These are phyloP conservation scores for Digitaria exilis DNA, from an alignment of 202 grass and related monocot genomes.

Conservation along the genomic window DNA sequence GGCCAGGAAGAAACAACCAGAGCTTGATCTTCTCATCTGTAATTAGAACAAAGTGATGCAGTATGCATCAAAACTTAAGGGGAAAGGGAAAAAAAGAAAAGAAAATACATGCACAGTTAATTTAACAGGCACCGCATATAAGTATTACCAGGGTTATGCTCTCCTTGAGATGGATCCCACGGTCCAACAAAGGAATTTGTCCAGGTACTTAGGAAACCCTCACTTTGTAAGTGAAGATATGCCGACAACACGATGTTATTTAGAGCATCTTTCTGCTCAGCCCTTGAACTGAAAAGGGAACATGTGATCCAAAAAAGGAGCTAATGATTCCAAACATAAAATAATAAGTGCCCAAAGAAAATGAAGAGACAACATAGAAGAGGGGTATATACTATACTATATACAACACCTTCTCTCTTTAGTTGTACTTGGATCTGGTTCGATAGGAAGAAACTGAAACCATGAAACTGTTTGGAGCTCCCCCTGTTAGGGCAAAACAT, in stretches of 20 bases:
- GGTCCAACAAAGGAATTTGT: conserved; percentile 99
- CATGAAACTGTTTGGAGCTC: conserved; percentile 93
- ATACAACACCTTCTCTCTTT: conserved; percentile 70
- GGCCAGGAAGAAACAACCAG: conserved; percentile 94
- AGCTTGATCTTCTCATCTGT: conserved; percentile 99
- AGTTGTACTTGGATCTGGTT: conserved; percentile 59
- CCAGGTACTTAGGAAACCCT: conserved; percentile 93
- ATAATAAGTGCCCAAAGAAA: conserved; percentile 31
- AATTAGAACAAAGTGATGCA: conserved; percentile 18
- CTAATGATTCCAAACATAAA: conserved; percentile 45
- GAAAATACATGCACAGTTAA: conserved; percentile 14
- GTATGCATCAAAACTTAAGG: conserved; percentile 29
- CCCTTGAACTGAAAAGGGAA: conserved; percentile 57
- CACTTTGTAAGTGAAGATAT: conserved; percentile 47
- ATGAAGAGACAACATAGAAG: conserved; percentile 24
- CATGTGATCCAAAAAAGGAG: conserved; percentile 32
- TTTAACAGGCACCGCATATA: conserved; percentile 9
- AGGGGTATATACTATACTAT: neutral
- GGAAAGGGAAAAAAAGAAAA: conserved; percentile 6
- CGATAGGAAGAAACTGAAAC: conserved; percentile 95
- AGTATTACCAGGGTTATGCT: conserved; percentile 90
- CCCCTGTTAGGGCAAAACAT: conserved; percentile 51
- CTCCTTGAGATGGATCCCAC: conserved; percentile 98
- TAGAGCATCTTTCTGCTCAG: too few species aligned
- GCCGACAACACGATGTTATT: too few species aligned